Conservation (phyloP, 306 rosid genomes). For the Cotoneaster glaucophyllus region DNA sequence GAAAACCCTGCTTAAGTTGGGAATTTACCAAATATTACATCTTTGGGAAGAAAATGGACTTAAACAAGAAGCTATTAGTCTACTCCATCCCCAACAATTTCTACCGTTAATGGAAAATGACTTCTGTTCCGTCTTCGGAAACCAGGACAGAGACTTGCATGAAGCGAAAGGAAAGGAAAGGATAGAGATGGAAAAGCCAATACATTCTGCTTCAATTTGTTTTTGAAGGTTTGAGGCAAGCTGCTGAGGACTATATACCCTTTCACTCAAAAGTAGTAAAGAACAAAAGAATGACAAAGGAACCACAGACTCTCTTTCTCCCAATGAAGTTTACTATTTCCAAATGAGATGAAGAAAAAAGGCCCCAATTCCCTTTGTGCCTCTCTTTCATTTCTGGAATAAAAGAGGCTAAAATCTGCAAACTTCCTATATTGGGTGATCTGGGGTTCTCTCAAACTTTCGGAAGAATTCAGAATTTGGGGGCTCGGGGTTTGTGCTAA, state of each 20-base stretch:
- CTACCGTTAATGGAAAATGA: constrained; percentile 50
- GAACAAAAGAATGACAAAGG: constrained; percentile 9
- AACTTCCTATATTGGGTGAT: constrained; percentile 8
- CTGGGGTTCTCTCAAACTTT: background rate
- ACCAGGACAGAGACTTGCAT: constrained; percentile 6
- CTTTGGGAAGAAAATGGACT: background rate
- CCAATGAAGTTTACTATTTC: constrained; percentile 13
- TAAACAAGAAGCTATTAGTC: constrained; percentile 19
- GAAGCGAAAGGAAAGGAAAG: background rate
- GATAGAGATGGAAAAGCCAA: constrained; percentile 34
- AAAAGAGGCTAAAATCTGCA: background rate
- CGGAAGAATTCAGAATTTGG: background rate
- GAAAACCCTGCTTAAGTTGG: constrained; percentile 21
- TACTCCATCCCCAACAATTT: constrained; percentile 26
- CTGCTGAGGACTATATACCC: constrained; percentile 13
- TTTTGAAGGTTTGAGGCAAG: constrained; percentile 42
- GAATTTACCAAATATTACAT: constrained; percentile 19
- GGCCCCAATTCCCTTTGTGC: background rate
- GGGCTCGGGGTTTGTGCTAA: background rate
- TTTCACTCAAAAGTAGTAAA: constrained; percentile 27
- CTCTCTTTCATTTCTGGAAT: constrained; percentile 23
- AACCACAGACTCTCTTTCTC: constrained; percentile 12
- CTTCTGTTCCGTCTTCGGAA: constrained; percentile 44
- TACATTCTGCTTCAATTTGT: constrained; percentile 14
- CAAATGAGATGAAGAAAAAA: constrained; percentile 11